phyloP scores from a whole-genome alignment of 352 stramenopile species.

The Pythium insidiosum region DNA sequence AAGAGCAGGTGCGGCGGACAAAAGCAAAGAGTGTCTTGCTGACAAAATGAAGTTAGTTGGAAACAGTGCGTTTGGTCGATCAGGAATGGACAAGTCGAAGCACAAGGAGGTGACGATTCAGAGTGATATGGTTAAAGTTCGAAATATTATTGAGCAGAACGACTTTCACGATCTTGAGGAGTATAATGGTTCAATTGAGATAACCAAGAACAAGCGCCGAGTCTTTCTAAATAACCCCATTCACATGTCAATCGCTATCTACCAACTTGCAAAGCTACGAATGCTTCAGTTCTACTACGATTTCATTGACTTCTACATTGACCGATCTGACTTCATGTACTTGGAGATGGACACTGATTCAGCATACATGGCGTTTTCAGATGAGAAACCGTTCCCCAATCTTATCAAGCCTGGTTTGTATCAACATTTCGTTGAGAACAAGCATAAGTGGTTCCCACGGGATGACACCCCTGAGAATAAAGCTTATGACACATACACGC shows the following conservation, averaged over 20 bases:
- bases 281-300: conserved; percentile 19
- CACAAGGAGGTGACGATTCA: conserved; percentile 12
- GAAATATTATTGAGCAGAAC: conserved; percentile 1
- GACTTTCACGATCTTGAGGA: conserved; percentile 8
- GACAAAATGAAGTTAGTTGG: conserved; percentile 15
- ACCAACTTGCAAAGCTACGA: conserved; percentile 13
- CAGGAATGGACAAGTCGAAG: conserved; percentile 14
- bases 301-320: conserved; percentile 14
- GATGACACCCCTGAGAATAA: conserved; percentile 4
- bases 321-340: conserved; percentile 13
- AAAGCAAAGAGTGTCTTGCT: conserved; percentile 8
- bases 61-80: conserved; percentile 9
- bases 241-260: conserved; percentile 14
- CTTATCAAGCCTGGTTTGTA: conserved; percentile 12
- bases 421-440: conserved; percentile 11
- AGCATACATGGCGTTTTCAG: conserved; percentile 12
- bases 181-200: conserved; percentile 5
- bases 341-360: conserved; percentile 15
- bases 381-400: conserved; percentile 13
- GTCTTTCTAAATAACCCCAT: conserved; percentile 14
- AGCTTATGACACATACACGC: conserved; percentile 4
- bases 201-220: conserved; percentile 6
- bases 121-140: neutral
- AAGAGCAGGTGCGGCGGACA: conserved; percentile 16
- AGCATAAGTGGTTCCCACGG: conserved; percentile 13